These are phyloP conservation scores for Dacryopinax spathularia DNA, from an alignment of 768 basidiomycete genomes.

Conservation along the genomic window DNA sequence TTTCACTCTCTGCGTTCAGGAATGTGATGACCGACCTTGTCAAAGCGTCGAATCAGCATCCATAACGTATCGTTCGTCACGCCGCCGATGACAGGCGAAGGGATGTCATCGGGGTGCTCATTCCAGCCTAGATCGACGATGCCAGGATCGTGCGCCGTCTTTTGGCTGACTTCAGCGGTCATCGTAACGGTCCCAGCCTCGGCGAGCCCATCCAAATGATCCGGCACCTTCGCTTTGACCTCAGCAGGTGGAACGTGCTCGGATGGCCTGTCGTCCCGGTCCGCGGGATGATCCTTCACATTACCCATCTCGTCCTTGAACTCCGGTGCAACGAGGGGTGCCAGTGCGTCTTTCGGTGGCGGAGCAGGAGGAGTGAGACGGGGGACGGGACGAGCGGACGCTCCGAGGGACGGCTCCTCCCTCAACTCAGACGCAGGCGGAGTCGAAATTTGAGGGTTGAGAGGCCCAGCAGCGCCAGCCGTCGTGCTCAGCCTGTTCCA, in stretches of 20 bases:
- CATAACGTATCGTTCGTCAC: slow-evolving; percentile 30
- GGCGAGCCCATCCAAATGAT: not conserved
- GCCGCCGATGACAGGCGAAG: slow-evolving; percentile 23
- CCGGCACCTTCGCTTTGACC: not conserved
- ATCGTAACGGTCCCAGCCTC: not conserved
- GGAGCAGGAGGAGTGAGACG: too few relatives aligned
- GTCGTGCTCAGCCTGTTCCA: not conserved
- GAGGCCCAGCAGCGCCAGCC: not conserved
- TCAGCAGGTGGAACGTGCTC: not conserved
- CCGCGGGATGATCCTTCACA: not conserved
- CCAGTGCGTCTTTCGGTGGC: not conserved
- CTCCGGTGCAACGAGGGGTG: not conserved
- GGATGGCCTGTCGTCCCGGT: not conserved
- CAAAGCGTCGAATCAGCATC: slow-evolving; percentile 28
- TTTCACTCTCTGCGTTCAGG: not conserved
- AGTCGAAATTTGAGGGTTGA: not conserved
- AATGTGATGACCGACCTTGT: slow-evolving; percentile 25
- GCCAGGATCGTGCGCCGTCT: not conserved
- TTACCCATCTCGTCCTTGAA: not conserved
- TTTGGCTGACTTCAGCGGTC: not conserved
- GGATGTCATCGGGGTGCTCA: slow-evolving; percentile 12
- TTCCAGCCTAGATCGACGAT: slow-evolving; percentile 6
- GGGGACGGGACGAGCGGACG: too few relatives aligned
- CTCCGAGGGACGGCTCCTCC: too few relatives aligned
- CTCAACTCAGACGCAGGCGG: not conserved